Evolutionary conservation across 495 filamentous ascomycete genomes (phyloP).

Genomic region (Lophium mytilinum): DNA sequence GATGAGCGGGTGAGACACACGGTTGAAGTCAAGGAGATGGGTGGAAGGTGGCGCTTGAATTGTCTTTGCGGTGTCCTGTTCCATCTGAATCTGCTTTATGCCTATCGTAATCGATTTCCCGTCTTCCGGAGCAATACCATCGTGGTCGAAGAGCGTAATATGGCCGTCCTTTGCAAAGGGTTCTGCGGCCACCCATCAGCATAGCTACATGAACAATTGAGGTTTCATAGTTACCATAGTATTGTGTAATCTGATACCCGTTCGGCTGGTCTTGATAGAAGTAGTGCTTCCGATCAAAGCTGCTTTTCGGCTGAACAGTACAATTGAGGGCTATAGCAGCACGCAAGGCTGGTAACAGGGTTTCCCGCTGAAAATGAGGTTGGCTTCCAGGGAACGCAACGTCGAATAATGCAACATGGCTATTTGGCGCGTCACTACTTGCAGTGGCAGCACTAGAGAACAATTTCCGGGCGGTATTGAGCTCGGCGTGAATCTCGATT

Average conservation of each 20-base stretch:
- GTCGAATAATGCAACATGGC: slow-evolving; percentile 81
- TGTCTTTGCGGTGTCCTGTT: slow-evolving; percentile 97
- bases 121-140: slow-evolving; percentile 68
- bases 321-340: slow-evolving; percentile 82
- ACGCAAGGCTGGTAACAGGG: slow-evolving; percentile 78
- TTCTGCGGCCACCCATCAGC: slow-evolving; percentile 32
- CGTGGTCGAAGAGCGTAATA: slow-evolving; percentile 61
- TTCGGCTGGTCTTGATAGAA: slow-evolving; percentile 96
- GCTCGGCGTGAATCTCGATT: slow-evolving; percentile 93
- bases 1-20: slow-evolving; percentile 80
- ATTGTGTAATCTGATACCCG: slow-evolving; percentile 97
- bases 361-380: slow-evolving; percentile 74
- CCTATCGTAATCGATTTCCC: slow-evolving; percentile 59
- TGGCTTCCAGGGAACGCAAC: slow-evolving; percentile 82
- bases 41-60: slow-evolving; percentile 61
- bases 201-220: not conserved
- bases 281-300: slow-evolving; percentile 96
- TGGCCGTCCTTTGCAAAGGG: slow-evolving; percentile 75
- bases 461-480: slow-evolving; percentile 78
- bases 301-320: slow-evolving; percentile 61
- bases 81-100: slow-evolving; percentile 91
- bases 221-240: slow-evolving; percentile 49
- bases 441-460: slow-evolving; percentile 73
- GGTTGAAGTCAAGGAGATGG: slow-evolving; percentile 89
- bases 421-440: slow-evolving; percentile 64